These are phyloP conservation scores for Tricholoma flavovirens DNA, from an alignment of 768 basidiomycete species.

Conservation along the genomic window DNA sequence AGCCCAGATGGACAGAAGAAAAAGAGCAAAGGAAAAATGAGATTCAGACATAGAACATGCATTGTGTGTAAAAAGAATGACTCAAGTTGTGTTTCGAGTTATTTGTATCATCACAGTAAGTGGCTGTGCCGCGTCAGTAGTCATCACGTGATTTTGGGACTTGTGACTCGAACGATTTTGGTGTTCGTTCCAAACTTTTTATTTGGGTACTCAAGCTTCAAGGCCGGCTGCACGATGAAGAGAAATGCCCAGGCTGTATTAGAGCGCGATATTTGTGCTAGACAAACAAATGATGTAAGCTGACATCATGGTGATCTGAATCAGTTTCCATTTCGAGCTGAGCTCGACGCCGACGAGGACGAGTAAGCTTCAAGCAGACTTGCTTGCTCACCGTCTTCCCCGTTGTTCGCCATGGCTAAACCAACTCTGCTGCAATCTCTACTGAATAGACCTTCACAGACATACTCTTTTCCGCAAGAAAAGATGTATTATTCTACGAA, in stretches of 20 bases:
- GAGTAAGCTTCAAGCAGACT: background rate
- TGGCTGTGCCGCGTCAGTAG: background rate
- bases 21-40: background rate
- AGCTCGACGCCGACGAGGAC: background rate
- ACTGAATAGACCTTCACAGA: conserved; percentile 59
- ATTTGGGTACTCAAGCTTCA: too few relatives aligned
- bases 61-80: background rate
- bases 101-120: background rate
- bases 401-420: conserved; percentile 35
- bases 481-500: conserved; percentile 50
- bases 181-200: too few relatives aligned
- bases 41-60: background rate
- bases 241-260: too few relatives aligned
- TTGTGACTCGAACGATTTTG: too few relatives aligned
- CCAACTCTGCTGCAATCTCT: conserved; percentile 56
- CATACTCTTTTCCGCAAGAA: conserved; percentile 41
- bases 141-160: background rate
- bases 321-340: background rate
- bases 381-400: background rate
- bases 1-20: background rate
- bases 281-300: background rate
- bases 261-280: background rate
- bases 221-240: too few relatives aligned
- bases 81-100: background rate
- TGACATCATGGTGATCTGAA: background rate